These are phyloP conservation scores for Leptoxyphium fumago DNA, from an alignment of 2,329 filamentous ascomycete species.

Conservation along the genomic window DNA sequence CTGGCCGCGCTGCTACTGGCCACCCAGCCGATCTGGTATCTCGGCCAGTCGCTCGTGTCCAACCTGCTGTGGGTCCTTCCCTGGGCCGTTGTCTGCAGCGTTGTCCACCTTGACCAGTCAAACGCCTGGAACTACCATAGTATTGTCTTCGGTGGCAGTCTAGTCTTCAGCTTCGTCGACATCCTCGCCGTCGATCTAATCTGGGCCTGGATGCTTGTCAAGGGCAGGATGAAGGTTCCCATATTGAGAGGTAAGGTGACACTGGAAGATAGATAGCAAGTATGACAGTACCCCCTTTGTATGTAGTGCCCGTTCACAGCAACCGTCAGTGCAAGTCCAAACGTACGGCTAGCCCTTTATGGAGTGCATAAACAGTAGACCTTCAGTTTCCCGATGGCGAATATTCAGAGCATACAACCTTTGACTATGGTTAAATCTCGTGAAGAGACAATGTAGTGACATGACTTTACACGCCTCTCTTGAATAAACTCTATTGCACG, in stretches of 20 bases:
- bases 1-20: constrained; percentile 50
- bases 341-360: too few species aligned
- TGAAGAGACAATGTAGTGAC: too few species aligned
- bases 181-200: constrained; percentile 34
- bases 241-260: neutral
- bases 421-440: too few species aligned
- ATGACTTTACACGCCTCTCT: too few species aligned
- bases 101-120: constrained; percentile 29
- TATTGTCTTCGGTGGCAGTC: constrained; percentile 51
- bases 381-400: too few species aligned
- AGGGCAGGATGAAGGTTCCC: constrained; percentile 23
- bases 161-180: constrained; percentile 51
- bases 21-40: constrained; percentile 50
- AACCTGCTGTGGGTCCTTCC: constrained; percentile 56
- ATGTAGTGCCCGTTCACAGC: too few species aligned
- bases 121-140: constrained; percentile 55
- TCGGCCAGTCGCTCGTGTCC: constrained; percentile 50
- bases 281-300: too few species aligned
- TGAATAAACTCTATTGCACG: too few species aligned
- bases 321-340: too few species aligned
- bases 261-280: too few species aligned
- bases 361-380: too few species aligned
- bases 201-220: constrained; percentile 38
- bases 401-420: too few species aligned
- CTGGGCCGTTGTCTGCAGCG: constrained; percentile 51